phyloP scores from a whole-genome alignment of 2,329 filamentous ascomycete genomes.

The Thielaviopsis musarum region DNA sequence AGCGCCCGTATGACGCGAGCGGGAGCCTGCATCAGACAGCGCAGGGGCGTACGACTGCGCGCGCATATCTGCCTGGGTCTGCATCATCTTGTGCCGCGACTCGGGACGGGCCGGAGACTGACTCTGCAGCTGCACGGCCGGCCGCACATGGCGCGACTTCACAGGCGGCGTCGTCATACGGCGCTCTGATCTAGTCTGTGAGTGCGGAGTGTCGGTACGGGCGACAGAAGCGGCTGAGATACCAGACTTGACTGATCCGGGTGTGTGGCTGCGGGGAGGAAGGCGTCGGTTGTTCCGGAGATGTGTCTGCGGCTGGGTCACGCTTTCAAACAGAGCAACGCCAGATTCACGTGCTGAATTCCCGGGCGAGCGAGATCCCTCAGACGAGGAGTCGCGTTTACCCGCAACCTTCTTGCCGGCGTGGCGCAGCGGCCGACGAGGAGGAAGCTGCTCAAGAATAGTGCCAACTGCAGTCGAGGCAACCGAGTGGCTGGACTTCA shows the following conservation, averaged over 20 bases:
- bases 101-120: constrained; percentile 11
- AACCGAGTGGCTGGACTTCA: constrained; percentile 3
- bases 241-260: background rate
- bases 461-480: background rate
- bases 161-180: background rate
- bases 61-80: constrained; percentile 13
- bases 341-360: constrained; percentile 27
- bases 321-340: constrained; percentile 17
- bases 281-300: background rate
- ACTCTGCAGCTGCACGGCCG: background rate
- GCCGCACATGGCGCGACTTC: background rate
- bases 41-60: background rate
- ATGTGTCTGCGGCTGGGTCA: background rate
- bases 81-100: constrained; percentile 18
- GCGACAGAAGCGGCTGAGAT: background rate
- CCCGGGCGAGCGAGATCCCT: constrained; percentile 21
- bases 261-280: background rate
- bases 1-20: background rate
- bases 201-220: background rate
- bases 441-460: constrained; percentile 16
- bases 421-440: constrained; percentile 36
- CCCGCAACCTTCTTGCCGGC: constrained; percentile 35
- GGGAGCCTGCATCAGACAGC: background rate
- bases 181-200: background rate
- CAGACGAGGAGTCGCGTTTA: constrained; percentile 30